These are phyloP conservation scores for Scytalidium sp. DNA, from an alignment of 2,329 filamentous ascomycete species.

Conservation along the genomic window DNA sequence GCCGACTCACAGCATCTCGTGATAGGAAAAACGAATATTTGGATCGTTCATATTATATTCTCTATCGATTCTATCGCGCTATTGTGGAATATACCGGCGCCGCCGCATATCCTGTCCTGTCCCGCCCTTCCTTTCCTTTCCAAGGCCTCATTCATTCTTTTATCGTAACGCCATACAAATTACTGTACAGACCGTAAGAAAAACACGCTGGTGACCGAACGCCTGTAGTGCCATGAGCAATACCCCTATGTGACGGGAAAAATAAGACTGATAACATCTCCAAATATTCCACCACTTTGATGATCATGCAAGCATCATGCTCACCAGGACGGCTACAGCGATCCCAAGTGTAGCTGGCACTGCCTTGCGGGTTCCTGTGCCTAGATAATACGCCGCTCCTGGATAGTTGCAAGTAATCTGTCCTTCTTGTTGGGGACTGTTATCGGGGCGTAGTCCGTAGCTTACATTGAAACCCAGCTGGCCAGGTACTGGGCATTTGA, in stretches of 20 bases:
- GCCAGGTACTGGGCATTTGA: conserved; percentile 63
- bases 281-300: neutral
- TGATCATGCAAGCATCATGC: conserved; percentile 17
- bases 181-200: too few relatives aligned
- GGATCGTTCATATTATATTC: too few relatives aligned
- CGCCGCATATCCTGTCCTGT: too few relatives aligned
- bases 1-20: too few relatives aligned
- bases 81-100: too few relatives aligned
- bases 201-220: too few relatives aligned
- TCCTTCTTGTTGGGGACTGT: conserved; percentile 18
- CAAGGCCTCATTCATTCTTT: neutral
- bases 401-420: conserved; percentile 58
- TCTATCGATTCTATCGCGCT: too few relatives aligned
- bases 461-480: conserved; percentile 41
- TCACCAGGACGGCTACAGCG: conserved; percentile 10
- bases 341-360: conserved; percentile 11
- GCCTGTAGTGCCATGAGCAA: too few relatives aligned
- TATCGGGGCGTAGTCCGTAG: conserved; percentile 36
- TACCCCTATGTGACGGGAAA: too few relatives aligned
- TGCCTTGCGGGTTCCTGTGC: conserved; percentile 54
- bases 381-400: conserved; percentile 53
- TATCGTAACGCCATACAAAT: neutral
- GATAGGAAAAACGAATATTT: too few relatives aligned
- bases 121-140: too few relatives aligned
- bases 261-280: neutral